Percentiles rank a stretch among this genome's conserved stretches.
These are phyloP conservation scores for Pachysolen tannophilus DNA, from an alignment of 805 yeast species.

Conservation along the genomic window DNA sequence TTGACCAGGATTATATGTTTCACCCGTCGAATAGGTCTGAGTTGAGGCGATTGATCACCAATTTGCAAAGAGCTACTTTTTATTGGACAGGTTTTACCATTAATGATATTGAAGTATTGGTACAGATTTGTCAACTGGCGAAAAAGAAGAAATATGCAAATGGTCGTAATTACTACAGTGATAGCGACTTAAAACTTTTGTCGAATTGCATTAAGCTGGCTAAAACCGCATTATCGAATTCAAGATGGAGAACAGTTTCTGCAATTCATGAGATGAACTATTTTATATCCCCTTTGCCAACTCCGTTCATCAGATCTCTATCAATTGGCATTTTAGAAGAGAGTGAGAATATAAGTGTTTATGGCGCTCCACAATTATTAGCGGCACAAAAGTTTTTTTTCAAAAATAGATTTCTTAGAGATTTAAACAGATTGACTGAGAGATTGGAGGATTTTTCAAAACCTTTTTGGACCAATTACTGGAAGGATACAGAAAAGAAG, in stretches of 20 bases:
- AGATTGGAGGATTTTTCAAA: conserved; percentile 27
- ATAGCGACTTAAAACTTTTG: conserved; percentile 33
- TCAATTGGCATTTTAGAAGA: conserved; percentile 37
- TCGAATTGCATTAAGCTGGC: conserved; percentile 37
- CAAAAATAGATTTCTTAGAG: conserved; percentile 38
- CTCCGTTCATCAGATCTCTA: conserved; percentile 28
- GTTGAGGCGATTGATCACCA: conserved; percentile 47
- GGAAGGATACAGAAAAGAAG: conserved; percentile 34
- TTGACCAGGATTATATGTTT: conserved; percentile 64
- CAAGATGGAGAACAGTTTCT: conserved; percentile 51
- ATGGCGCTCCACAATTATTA: conserved; percentile 53
- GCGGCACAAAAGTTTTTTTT: conserved; percentile 45
- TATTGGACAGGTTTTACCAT: conserved; percentile 70
- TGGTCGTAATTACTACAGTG: conserved; percentile 22
- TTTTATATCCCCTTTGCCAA: conserved; percentile 38
- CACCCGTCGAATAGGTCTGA: conserved; percentile 49
- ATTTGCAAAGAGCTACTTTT: conserved; percentile 59
- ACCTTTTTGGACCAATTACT: conserved; percentile 46
- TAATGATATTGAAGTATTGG: conserved; percentile 46
- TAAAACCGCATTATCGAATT: conserved; percentile 39
- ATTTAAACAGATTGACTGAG: conserved; percentile 19
- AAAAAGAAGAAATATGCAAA: conserved; percentile 22
- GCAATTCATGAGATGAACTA: conserved; percentile 61
- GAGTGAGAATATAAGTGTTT: conserved; percentile 29
- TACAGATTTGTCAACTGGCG: conserved; percentile 38